phyloP scores from a whole-genome alignment of 2,329 filamentous ascomycete genomes.

The Macrophomina phaseolina region DNA sequence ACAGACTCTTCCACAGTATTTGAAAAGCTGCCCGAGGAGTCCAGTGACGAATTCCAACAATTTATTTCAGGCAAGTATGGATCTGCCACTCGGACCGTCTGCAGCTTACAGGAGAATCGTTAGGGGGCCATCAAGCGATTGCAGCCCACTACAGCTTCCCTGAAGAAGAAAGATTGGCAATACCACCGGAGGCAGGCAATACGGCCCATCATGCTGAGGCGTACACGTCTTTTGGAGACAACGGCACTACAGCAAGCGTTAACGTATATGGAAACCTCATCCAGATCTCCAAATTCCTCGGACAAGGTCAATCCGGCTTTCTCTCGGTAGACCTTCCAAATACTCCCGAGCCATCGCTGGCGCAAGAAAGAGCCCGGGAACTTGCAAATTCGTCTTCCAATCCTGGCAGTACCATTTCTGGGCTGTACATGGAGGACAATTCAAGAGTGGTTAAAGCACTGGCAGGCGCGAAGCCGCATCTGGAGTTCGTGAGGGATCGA shows the following conservation, averaged over 20 bases:
- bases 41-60: background rate
- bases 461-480: background rate
- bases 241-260: slow-evolving; percentile 12
- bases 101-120: too few relatives aligned
- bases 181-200: background rate
- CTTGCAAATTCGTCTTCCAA: background rate
- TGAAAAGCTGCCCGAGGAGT: background rate
- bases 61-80: background rate
- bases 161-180: background rate
- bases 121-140: too few relatives aligned
- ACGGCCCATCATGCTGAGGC: slow-evolving; percentile 1
- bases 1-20: background rate
- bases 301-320: background rate
- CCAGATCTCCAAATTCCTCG: slow-evolving; percentile 16
- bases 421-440: slow-evolving; percentile 8
- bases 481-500: slow-evolving; percentile 11
- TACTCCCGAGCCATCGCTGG: background rate
- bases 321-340: background rate
- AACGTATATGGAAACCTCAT: slow-evolving; percentile 16
- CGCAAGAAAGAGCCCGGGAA: background rate
- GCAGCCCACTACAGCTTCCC: background rate
- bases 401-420: background rate
- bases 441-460: background rate
- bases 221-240: slow-evolving; percentile 11
- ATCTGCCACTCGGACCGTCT: too few relatives aligned